phyloP scores from a whole-genome alignment of 2,329 filamentous ascomycete genomes.

The Sarocladium oryzae region DNA sequence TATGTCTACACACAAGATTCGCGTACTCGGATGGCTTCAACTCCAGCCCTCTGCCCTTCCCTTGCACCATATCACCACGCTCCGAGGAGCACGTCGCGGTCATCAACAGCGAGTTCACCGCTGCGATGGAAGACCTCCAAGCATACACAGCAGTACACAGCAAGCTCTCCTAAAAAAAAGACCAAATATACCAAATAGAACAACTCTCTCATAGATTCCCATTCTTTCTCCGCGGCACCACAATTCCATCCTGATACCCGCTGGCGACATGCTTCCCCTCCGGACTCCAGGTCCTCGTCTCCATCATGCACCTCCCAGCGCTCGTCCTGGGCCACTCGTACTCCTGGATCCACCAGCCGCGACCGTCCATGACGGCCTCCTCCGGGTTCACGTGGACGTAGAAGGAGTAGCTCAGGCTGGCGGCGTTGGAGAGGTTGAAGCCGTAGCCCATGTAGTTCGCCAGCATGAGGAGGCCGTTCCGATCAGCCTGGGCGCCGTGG shows the following conservation, averaged over 20 bases:
- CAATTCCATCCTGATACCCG: slow-evolving; percentile 47
- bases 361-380: slow-evolving; percentile 39
- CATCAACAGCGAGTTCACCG: slow-evolving; percentile 23
- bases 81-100: slow-evolving; percentile 24
- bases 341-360: slow-evolving; percentile 50
- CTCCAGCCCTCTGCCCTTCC: slow-evolving; percentile 34
- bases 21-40: slow-evolving; percentile 37
- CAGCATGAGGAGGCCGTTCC: slow-evolving; percentile 48
- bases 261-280: slow-evolving; percentile 46
- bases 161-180: slow-evolving; percentile 20
- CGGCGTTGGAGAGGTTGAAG: slow-evolving; percentile 31
- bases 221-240: slow-evolving; percentile 21
- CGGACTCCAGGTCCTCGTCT: slow-evolving; percentile 49
- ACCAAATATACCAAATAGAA: no score
- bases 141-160: slow-evolving; percentile 18
- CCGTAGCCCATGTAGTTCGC: slow-evolving; percentile 43
- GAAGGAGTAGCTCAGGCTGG: slow-evolving; percentile 44
- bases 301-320: slow-evolving; percentile 39
- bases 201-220: slow-evolving; percentile 7
- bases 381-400: slow-evolving; percentile 44
- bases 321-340: slow-evolving; percentile 39
- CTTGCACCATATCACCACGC: slow-evolving; percentile 29
- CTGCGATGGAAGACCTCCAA: slow-evolving; percentile 20
- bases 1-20: slow-evolving; percentile 22
- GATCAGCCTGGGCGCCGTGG: slow-evolving; percentile 46